Evolutionary conservation across 2,329 filamentous ascomycete species (phyloP), one percentile per base, ranked within the genome.

Genomic region (Talaromyces verruculosus): DNA sequence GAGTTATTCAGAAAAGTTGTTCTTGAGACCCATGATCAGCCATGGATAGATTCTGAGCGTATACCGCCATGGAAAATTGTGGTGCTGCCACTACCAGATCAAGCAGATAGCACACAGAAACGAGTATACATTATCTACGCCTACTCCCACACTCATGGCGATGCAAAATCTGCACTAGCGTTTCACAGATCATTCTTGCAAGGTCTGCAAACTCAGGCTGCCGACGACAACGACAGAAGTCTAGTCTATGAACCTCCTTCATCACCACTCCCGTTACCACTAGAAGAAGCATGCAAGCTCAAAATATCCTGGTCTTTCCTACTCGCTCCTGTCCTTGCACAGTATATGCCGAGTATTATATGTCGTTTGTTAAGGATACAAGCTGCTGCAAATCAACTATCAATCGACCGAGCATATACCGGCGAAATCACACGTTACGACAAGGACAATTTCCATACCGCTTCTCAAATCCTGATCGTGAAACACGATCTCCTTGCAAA

Each of bases 291-390:
- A 1, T 72, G 73, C 19, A 71, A 74, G 6, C 74, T 84, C 0
- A 74, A 77, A 1, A 79, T 84, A 33, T 81, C 81, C 0, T 83
- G 78, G 80, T 70, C 69, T 0, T 84, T 76, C 63, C 76, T 84
- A 4, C 75, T 84, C 0, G 69, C 68, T 3, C 79, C 81, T 0
- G 67, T 82, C 6, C 58, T 82, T 5, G 75, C 72, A 10, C 71
- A 73, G 6, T 75, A 77, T 65, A 70, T 82, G 7, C 82, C 82
- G 0, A 66, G 68, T 0, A 74, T 74, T 47, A 2, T 83, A 3
- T 67, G 69, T 5, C 64, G 70, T 10, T 49, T 71, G 6, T 69
- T 83, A 17, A 76, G 77, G 0, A 59, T 82, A 28, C 71, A 71
- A 5, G 71, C 74, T n/a, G 68, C 71, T 5, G 72, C 71, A 8